Evolutionary conservation across 208 protist genomes (phyloP).

Genomic region (Leishmania lainsoni): DNA sequence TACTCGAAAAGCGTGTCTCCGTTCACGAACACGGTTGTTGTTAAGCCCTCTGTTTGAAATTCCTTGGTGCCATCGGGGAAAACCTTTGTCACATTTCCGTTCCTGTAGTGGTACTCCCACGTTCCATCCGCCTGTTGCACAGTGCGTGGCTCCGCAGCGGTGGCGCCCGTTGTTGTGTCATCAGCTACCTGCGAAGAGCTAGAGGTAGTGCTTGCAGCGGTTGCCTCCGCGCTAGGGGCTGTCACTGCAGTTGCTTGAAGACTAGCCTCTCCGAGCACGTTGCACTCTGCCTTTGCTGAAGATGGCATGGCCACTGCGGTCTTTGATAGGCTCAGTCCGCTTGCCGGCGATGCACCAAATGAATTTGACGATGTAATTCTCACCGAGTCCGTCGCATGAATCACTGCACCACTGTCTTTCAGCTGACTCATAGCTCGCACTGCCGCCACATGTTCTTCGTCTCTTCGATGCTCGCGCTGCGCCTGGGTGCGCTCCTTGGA

Average conservation of each 20-base stretch:
- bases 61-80: slow-evolving; percentile 65
- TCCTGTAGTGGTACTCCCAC: slow-evolving; percentile 81
- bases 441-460: slow-evolving; percentile 51
- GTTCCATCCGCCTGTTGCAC: slow-evolving; percentile 69
- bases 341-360: not conserved
- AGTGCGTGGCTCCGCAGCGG: slow-evolving; percentile 36
- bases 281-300: not conserved
- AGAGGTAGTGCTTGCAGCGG: not conserved
- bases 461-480: slow-evolving; percentile 29
- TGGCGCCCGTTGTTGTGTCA: not conserved
- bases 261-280: not conserved
- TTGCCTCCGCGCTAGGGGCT: not conserved
- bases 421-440: slow-evolving; percentile 48
- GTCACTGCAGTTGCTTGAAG: not conserved
- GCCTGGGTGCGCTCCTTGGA: slow-evolving; percentile 40
- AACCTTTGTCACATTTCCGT: slow-evolving; percentile 63
- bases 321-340: not conserved
- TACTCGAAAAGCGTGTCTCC: slow-evolving; percentile 82
- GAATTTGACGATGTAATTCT: slow-evolving; percentile 21
- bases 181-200: not conserved
- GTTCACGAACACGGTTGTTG: slow-evolving; percentile 69
- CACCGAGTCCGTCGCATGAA: slow-evolving; percentile 52
- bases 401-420: slow-evolving; percentile 55
- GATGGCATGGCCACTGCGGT: not conserved
- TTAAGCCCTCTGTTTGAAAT: slow-evolving; percentile 57